phyloP scores from a whole-genome alignment of 768 basidiomycete species.

The Leccinum ochraceum region DNA sequence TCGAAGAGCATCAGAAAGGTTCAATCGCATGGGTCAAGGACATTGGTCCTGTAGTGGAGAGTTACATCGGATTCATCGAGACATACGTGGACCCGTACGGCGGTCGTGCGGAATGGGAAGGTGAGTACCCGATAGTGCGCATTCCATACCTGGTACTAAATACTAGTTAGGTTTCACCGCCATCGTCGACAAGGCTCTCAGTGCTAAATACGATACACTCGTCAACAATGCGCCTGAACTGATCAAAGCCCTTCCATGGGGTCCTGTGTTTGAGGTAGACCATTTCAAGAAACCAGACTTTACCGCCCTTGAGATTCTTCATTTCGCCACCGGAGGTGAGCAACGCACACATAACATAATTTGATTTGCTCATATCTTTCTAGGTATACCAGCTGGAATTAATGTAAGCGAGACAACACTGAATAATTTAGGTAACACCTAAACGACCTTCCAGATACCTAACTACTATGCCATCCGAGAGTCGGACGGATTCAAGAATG shows the following conservation, averaged over 20 bases:
- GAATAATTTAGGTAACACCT: not conserved
- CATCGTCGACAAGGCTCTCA: conserved; percentile 82
- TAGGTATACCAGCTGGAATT: conserved; percentile 85
- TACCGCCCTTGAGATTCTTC: conserved; percentile 78
- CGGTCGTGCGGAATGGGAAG: conserved; percentile 93
- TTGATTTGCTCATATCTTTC: not conserved
- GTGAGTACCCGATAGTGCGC: conserved; percentile 33
- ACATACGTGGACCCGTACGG: conserved; percentile 90
- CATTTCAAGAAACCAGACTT: conserved; percentile 87
- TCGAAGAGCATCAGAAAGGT: conserved; percentile 76
- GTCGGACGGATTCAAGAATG: conserved; percentile 85
- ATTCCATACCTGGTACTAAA: not conserved
- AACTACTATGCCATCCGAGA: conserved; percentile 88
- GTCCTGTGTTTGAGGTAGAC: conserved; percentile 63
- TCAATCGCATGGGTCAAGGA: conserved; percentile 86
- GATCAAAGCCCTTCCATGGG: conserved; percentile 85
- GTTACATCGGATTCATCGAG: conserved; percentile 85
- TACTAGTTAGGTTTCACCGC: conserved; percentile 73
- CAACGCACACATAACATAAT: not conserved
- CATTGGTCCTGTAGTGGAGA: conserved; percentile 83
- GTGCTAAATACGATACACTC: conserved; percentile 76
- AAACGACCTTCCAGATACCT: conserved; percentile 55
- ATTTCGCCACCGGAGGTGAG: conserved; percentile 81
- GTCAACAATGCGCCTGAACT: conserved; percentile 77
- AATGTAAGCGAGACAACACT: conserved; percentile 50